A percentile compares a stretch with the other conserved stretches of the same genome.
phyloP scores from a whole-genome alignment of 768 basidiomycete genomes.

The Rhodotorula babjevae region DNA sequence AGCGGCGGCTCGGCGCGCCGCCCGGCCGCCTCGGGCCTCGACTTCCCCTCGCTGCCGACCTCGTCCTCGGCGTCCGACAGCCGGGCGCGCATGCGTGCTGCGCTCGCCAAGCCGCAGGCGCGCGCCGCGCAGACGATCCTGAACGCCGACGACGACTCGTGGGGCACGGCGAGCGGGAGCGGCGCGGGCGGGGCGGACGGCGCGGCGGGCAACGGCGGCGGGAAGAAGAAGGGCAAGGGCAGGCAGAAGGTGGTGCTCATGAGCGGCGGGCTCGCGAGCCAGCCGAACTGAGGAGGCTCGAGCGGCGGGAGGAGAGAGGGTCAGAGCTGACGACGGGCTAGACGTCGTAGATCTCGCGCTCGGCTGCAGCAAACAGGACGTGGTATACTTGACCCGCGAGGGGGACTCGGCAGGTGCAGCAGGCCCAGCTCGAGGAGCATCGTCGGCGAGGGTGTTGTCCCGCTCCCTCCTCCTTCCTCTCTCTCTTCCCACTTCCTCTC shows the following conservation, averaged over 20 bases:
- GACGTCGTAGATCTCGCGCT: neutral
- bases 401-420: no score
- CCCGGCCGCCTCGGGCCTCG: slow-evolving; percentile 9
- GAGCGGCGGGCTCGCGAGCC: slow-evolving; percentile 23
- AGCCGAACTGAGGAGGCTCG: neutral
- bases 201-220: neutral
- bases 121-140: slow-evolving; percentile 6
- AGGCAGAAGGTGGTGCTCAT: slow-evolving; percentile 26
- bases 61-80: slow-evolving; percentile 1
- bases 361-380: no score
- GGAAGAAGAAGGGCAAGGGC: slow-evolving; percentile 32
- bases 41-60: slow-evolving; percentile 23
- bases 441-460: no score
- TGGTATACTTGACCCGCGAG: no score
- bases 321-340: no score
- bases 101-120: slow-evolving; percentile 11
- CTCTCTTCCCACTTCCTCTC: no score
- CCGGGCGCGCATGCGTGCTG: slow-evolving; percentile 23
- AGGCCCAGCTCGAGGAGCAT: no score
- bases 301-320: neutral
- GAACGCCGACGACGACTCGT: slow-evolving; percentile 5
- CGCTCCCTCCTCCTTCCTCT: no score
- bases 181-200: neutral
- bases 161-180: neutral
- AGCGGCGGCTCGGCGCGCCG: neutral